Evolutionary conservation across 2,329 filamentous ascomycete species (phyloP).

Genomic region (Tolypocladium inflatum): DNA sequence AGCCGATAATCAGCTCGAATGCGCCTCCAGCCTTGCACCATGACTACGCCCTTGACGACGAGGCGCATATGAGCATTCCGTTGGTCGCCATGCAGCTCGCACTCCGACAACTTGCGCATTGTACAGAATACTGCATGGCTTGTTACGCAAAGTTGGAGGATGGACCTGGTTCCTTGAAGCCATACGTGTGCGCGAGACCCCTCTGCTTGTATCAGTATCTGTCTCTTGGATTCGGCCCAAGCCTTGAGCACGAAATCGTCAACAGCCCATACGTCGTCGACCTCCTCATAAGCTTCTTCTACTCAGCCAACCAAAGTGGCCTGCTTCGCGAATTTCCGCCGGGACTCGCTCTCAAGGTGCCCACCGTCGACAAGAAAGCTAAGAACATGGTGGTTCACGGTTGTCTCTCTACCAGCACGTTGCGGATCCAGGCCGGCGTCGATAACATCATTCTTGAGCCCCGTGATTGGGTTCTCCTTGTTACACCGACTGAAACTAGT

Average conservation of each 20-base stretch:
- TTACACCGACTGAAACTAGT: too few relatives aligned
- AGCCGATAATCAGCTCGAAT: constrained; percentile 2
- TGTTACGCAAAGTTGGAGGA: constrained; percentile 62
- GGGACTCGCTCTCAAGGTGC: constrained; percentile 29
- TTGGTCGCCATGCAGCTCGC: constrained; percentile 63
- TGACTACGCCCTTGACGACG: constrained; percentile 21
- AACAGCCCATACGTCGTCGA: constrained; percentile 77
- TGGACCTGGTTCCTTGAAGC: constrained; percentile 62
- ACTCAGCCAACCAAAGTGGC: constrained; percentile 38
- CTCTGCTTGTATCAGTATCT: constrained; percentile 87
- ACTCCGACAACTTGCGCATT: constrained; percentile 67
- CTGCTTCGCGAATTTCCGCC: constrained; percentile 33
- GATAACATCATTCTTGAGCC: too few relatives aligned
- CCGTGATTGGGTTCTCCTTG: too few relatives aligned
- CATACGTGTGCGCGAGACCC: constrained; percentile 65
- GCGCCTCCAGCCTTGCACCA: constrained; percentile 10
- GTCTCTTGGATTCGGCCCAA: constrained; percentile 73
- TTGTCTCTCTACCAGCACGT: too few relatives aligned
- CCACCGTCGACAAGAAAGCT: constrained; percentile 1
- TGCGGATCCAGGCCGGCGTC: too few relatives aligned
- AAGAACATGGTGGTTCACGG: too few relatives aligned
- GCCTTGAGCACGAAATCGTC: constrained; percentile 74
- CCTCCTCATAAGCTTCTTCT: constrained; percentile 75
- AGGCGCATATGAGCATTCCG: constrained; percentile 36
- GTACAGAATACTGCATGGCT: constrained; percentile 78